phyloP scores from a whole-genome alignment of 2,329 filamentous ascomycete genomes.

The Shiraia sp. region DNA sequence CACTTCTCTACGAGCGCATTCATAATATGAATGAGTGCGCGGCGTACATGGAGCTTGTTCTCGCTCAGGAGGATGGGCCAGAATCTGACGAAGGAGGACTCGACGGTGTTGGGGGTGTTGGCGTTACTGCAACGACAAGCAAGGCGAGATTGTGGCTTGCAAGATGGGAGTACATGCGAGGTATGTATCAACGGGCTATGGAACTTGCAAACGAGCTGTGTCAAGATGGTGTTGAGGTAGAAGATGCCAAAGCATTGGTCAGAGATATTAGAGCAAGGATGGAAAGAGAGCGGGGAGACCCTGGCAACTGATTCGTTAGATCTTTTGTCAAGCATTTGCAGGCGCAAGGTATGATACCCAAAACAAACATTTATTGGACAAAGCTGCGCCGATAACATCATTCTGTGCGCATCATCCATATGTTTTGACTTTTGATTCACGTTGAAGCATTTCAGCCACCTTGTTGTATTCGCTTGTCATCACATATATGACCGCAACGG shows the following conservation, averaged over 20 bases:
- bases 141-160: constrained; percentile 95
- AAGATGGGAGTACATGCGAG: constrained; percentile 73
- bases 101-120: constrained; percentile 64
- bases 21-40: constrained; percentile 79
- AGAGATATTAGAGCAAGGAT: constrained; percentile 80
- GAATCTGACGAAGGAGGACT: constrained; percentile 44
- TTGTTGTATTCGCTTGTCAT: too few species aligned
- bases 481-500: too few species aligned
- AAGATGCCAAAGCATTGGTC: constrained; percentile 93
- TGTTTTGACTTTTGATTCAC: too few species aligned
- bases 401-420: too few species aligned
- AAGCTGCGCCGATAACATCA: too few species aligned
- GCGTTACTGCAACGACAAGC: constrained; percentile 88
- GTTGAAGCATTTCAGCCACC: too few species aligned
- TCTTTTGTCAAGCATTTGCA: constrained; percentile 1
- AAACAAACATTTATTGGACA: background rate
- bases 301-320: background rate
- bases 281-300: constrained; percentile 50
- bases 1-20: constrained; percentile 81
- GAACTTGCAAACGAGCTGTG: constrained; percentile 87
- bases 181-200: constrained; percentile 76
- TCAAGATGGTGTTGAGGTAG: constrained; percentile 93
- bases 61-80: constrained; percentile 84
- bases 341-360: constrained; percentile 17
- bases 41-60: constrained; percentile 92